Evolutionary conservation across 805 yeast genomes (phyloP).

Genomic region (Kluyveromyces wickerhamii): DNA sequence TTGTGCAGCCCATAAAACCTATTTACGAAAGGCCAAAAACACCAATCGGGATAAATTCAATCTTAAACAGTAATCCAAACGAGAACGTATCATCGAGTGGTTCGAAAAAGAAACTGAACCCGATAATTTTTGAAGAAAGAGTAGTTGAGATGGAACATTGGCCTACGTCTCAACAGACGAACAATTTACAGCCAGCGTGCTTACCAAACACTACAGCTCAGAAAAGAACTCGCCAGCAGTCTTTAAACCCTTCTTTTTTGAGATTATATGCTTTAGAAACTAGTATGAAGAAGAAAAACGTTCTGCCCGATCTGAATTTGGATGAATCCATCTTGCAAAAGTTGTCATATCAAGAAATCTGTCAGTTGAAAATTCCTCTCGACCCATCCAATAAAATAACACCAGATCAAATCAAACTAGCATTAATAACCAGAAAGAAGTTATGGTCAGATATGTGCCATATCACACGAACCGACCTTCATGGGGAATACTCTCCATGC

Average conservation of each 20-base stretch:
- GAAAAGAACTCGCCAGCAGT: constrained; percentile 21
- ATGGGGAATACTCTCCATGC: constrained; percentile 24
- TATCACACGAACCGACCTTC: constrained; percentile 22
- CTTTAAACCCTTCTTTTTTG: constrained; percentile 23
- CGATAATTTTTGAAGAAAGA: constrained; percentile 11
- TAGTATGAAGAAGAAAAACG: constrained; percentile 15
- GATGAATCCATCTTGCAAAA: constrained; percentile 23
- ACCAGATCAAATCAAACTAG: constrained; percentile 21
- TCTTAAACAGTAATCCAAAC: neutral
- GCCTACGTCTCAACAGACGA: constrained; percentile 12
- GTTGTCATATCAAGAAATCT: constrained; percentile 16
- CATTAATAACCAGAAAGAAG: constrained; percentile 25
- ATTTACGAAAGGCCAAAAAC: constrained; percentile 13
- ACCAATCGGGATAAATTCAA: neutral
- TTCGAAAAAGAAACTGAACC: neutral
- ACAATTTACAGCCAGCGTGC: constrained; percentile 1
- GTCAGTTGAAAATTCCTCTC: constrained; percentile 14
- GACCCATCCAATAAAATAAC: constrained; percentile 12
- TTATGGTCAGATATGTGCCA: constrained; percentile 26
- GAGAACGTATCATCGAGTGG: too few relatives aligned
- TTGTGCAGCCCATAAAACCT: constrained; percentile 16
- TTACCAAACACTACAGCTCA: neutral
- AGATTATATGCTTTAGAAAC: constrained; percentile 26
- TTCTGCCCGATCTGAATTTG: constrained; percentile 25
- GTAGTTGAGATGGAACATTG: constrained; percentile 24